These are phyloP conservation scores for Cenchrus fungigraminus DNA, from an alignment of 176 grass and related monocot species.

Conservation along the genomic window DNA sequence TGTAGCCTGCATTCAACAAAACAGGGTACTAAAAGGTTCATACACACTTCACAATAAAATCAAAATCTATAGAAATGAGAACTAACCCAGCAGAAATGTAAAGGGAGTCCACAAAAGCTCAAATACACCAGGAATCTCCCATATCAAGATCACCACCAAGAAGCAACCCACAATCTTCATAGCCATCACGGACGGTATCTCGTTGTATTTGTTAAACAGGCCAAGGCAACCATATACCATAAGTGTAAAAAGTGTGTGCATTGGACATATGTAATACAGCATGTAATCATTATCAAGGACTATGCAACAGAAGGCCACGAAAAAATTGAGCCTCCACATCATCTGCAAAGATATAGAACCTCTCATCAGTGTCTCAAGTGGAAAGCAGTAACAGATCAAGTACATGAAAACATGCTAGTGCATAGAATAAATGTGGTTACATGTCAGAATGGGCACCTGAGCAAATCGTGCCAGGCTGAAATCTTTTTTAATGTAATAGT, in stretches of 20 bases:
- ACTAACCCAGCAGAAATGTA: conserved; percentile 85
- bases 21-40: conserved; percentile 23
- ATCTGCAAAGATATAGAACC: conserved; percentile 54
- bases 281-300: conserved; percentile 83
- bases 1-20: conserved; percentile 63
- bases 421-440: background rate
- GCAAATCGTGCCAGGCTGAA: conserved; percentile 75
- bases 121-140: conserved; percentile 92
- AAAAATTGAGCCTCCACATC: conserved; percentile 90
- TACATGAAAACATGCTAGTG: background rate
- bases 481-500: conserved; percentile 82
- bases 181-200: conserved; percentile 78
- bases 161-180: conserved; percentile 81
- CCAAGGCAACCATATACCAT: conserved; percentile 94
- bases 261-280: conserved; percentile 88
- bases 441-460: conserved; percentile 52
- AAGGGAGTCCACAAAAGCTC: conserved; percentile 84
- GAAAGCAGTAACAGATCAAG: background rate
- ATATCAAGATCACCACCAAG: conserved; percentile 85
- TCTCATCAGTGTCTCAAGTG: background rate
- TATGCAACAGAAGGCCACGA: conserved; percentile 80
- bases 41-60: background rate
- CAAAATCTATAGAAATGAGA: background rate
- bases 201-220: conserved; percentile 93
- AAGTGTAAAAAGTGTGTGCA: conserved; percentile 84